These are phyloP conservation scores for Mallotus repandus DNA, from an alignment of 441 rosid genomes.

Conservation along the genomic window DNA sequence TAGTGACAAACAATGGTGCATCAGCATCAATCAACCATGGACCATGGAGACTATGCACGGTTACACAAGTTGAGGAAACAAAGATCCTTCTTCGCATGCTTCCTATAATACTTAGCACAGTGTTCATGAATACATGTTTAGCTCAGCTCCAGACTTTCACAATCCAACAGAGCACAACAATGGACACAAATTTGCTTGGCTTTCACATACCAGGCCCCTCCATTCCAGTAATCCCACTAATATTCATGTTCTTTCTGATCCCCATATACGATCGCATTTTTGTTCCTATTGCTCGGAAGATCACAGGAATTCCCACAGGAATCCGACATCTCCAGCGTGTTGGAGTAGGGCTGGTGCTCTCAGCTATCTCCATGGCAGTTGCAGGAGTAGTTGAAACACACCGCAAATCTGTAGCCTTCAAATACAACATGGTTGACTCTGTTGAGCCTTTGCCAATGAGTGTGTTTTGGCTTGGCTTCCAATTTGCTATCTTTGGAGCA, in stretches of 20 bases:
- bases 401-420: conserved; percentile 45
- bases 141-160: conserved; percentile 71
- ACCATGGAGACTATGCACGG: conserved; percentile 35
- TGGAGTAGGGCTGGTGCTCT: conserved; percentile 53
- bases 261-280: conserved; percentile 56
- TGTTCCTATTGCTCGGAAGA: conserved; percentile 49
- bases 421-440: conserved; percentile 53
- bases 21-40: background rate
- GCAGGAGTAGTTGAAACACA: conserved; percentile 49
- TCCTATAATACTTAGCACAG: conserved; percentile 56
- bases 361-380: conserved; percentile 55
- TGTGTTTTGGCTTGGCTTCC: conserved; percentile 61
- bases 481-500: conserved; percentile 51
- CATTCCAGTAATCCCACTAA: conserved; percentile 51
- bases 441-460: conserved; percentile 46
- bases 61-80: conserved; percentile 66
- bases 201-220: conserved; percentile 55
- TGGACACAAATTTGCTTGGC: conserved; percentile 45
- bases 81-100: conserved; percentile 61
- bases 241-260: conserved; percentile 46
- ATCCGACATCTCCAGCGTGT: conserved; percentile 54
- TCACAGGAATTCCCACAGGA: conserved; percentile 59
- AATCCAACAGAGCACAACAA: conserved; percentile 58
- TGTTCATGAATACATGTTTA: conserved; percentile 64
- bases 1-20: conserved; percentile 12